Evolutionary conservation across 2,329 filamentous ascomycete species (phyloP).

Genomic region (Penicillium sp.): DNA sequence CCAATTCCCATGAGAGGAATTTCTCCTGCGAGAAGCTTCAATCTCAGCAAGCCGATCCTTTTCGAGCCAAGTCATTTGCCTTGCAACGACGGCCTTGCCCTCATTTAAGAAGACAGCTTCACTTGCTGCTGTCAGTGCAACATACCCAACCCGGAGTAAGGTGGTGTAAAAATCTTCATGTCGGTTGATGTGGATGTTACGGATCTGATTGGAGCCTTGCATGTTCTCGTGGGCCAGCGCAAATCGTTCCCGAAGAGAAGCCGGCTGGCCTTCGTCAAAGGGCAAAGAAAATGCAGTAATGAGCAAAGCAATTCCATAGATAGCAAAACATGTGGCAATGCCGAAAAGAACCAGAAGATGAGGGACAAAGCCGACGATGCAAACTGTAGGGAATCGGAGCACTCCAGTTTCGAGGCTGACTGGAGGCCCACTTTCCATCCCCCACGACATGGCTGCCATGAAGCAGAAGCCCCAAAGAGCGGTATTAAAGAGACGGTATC

Average conservation of each 20-base stretch:
- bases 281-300: conserved; percentile 71
- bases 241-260: conserved; percentile 60
- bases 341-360: conserved; percentile 83
- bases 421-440: conserved; percentile 55
- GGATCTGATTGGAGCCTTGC: conserved; percentile 84
- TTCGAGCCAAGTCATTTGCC: conserved; percentile 84
- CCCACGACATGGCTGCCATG: conserved; percentile 80
- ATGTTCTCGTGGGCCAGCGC: conserved; percentile 77
- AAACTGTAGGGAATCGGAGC: conserved; percentile 87
- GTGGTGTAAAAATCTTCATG: conserved; percentile 96
- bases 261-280: conserved; percentile 44
- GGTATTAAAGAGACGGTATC: conserved; percentile 79
- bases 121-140: conserved; percentile 85
- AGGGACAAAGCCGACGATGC: conserved; percentile 90
- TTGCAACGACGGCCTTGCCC: conserved; percentile 70
- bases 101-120: conserved; percentile 96
- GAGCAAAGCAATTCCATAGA: conserved; percentile 74
- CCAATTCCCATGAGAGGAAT: conserved; percentile 16
- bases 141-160: conserved; percentile 80
- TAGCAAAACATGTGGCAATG: conserved; percentile 69
- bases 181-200: conserved; percentile 74
- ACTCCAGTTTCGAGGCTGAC: conserved; percentile 56
- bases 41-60: conserved; percentile 79
- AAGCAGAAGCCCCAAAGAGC: conserved; percentile 88
- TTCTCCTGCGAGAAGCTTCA: conserved; percentile 49